phyloP scores from a whole-genome alignment of 1,284 basidiomycete genomes.

The Malassezia brasiliensis region DNA sequence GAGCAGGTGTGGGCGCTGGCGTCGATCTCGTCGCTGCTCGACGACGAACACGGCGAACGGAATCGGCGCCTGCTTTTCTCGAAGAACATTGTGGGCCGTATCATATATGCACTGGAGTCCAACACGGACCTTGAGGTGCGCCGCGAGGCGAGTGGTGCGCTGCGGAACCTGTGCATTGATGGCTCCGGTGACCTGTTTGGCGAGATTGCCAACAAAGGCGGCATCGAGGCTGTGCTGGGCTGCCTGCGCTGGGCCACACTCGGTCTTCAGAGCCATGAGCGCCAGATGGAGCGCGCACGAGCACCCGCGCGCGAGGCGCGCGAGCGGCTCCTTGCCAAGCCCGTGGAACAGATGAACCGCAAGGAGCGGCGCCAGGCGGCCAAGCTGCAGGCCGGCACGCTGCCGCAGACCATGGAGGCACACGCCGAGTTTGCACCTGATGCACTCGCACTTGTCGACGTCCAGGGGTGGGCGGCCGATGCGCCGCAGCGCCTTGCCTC shows the following conservation, averaged over 20 bases:
- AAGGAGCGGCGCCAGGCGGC: conserved; percentile 43
- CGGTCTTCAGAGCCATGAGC: conserved; percentile 21
- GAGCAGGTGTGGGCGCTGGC: conserved; percentile 44
- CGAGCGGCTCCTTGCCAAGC: conserved; percentile 28
- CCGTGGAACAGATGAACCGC: conserved; percentile 44
- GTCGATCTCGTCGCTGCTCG: conserved; percentile 32
- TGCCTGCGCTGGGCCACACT: conserved; percentile 31
- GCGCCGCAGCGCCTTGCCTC: conserved; percentile 12
- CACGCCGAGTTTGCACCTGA: conserved; percentile 17
- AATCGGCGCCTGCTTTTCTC: conserved; percentile 21
- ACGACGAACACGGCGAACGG: conserved; percentile 26
- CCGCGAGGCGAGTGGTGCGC: conserved; percentile 39
- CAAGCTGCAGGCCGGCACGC: conserved; percentile 29
- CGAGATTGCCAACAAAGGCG: conserved; percentile 31
- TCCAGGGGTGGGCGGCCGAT: conserved; percentile 15
- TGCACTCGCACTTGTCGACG: conserved; percentile 16
- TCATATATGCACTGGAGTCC: conserved; percentile 29
- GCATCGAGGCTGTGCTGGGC: conserved; percentile 22
- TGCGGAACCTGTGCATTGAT: conserved; percentile 45
- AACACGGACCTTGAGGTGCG: conserved; percentile 33
- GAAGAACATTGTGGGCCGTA: conserved; percentile 27
- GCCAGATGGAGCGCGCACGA: conserved; percentile 6
- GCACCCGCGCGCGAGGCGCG: conserved; percentile 20
- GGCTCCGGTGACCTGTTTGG: conserved; percentile 26
- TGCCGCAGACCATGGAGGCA: conserved; percentile 21